phyloP scores from a whole-genome alignment of 768 basidiomycete species.

The Pluteus cervinus region DNA sequence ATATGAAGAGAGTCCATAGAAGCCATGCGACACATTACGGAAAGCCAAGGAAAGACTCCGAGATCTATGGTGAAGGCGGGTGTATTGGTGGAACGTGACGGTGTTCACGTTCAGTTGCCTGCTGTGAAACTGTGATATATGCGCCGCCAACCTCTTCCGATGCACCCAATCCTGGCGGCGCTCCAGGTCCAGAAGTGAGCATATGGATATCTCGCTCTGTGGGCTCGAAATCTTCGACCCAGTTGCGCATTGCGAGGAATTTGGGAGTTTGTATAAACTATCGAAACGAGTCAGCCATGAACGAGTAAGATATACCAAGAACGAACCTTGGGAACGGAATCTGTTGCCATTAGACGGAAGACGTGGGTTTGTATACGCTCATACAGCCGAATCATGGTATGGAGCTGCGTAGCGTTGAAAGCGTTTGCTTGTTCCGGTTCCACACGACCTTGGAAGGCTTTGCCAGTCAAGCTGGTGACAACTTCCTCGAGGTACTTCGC shows the following conservation, averaged over 20 bases:
- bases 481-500: conserved; percentile 91
- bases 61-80: conserved; percentile 24
- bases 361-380: conserved; percentile 96
- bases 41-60: too few species aligned
- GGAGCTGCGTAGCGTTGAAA: conserved; percentile 93
- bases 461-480: conserved; percentile 71
- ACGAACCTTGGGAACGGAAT: conserved; percentile 93
- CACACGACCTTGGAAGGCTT: conserved; percentile 71
- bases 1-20: conserved; percentile 6
- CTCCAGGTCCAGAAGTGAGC: conserved; percentile 45
- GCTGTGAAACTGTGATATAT: conserved; percentile 81
- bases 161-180: conserved; percentile 62
- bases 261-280: conserved; percentile 87
- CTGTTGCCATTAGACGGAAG: conserved; percentile 96
- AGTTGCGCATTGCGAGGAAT: conserved; percentile 74
- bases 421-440: conserved; percentile 76
- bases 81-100: conserved; percentile 27
- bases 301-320: conserved; percentile 4
- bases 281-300: conserved; percentile 6
- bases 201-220: conserved; percentile 55
- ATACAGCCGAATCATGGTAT: conserved; percentile 88
- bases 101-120: conserved; percentile 67
- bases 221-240: conserved; percentile 72
- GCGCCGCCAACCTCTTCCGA: conserved; percentile 77
- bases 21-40: conserved; percentile 5